Evolutionary conservation across 371 early-diverging fungal genomes (phyloP), one percentile per base, ranked within the genome.

Genomic region (Rhizomucor miehei): DNA sequence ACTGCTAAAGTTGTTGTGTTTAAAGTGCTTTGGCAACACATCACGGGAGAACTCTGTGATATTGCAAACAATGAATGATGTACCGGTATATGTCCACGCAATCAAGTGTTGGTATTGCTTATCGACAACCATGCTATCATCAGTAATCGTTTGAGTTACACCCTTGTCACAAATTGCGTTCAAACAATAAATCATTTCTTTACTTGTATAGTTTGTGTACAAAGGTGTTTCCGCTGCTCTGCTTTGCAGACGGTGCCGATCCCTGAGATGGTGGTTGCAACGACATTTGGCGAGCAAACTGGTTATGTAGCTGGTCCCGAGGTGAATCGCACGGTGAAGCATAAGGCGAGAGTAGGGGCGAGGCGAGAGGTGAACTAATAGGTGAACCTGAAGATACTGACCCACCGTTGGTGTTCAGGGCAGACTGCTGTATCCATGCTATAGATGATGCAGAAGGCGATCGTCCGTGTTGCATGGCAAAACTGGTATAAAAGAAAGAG

Each of bases 11-110:
- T 94, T 94, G 65, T 81, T 88, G 71, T 93, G 92, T 65, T 91
- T 91, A 62, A 91, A 93, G 67, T 88, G 87, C 54, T 80, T 80
- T 21, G 90, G 89, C 23, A 94, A 69, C 5, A 93, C 86, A 50
- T 81, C 81, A 36, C 80, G 73, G n/a, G 88, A 75, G 69, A 93
- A 92, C 38, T 87, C 91, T 57, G 80, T 82, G 19, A 89, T 88
- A 59, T 94, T 89, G 71, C 86, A 85, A 39, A 97, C 95, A 52
- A 92, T 81, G 64, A 97, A 95, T 19, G 93, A 89, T 5, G 87
- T 80, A 8, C 92, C 93, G 10, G 85, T 76, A 46, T 79, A 80
- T 67, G 85, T 88, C 92, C 92, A 93, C 17, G 84, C 79, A 51
- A 93, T 91, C 56, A 89, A 66, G 66, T 89, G 84, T 57, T 87